Base-by-base conservation (phyloP, 805 yeast species). In the Wickerhamiella azyma region DNA sequence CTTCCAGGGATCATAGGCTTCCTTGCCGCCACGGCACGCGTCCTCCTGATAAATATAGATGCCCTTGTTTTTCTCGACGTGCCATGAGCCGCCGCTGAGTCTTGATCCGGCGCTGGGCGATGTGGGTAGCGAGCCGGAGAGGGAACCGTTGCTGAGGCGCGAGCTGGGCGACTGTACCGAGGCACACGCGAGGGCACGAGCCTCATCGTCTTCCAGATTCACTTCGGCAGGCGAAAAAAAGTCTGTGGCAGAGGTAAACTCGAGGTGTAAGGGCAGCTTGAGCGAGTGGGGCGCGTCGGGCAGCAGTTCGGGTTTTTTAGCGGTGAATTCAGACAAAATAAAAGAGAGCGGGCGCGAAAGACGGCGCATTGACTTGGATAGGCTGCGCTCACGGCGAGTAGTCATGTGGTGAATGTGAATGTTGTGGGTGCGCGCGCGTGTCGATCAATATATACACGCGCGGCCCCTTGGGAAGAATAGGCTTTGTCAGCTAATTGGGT, bases 21-120 rank as follows among this genome's bases (percentile, higher is more conserved):
- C 45, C 19, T 36, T 26, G 26, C 17, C 21, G 19, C 40, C 26
- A 28, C 36, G 26, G 24, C 40, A 21, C 5, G 45, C 39, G 29
- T 42, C 32, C 19, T 42, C 45, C 18, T 36, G 45, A 36, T 36
- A 42, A 36, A 42, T 42, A 36, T 36, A 42, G 19, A 42, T 36
- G 11, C 40, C 45, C 16, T 42, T 37, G 16, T 36, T 33, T 7
- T 19, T 16, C 17, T 42, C 33, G 14, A 42, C 28, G 40, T 35
- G 35, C 40, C 39, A 42, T 13, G 43, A 40, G 19, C 36, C 28
- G 28, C 26, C 17, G 39, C 45, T 42, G 17, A 28, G 24, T 11
- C 39, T 16, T 10, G 45, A 35, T 29, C 45, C 35, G 8, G 32
- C 19, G 39, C 39, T 26, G 3, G 39, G 39, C 8, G 39, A 35